phyloP scores from a whole-genome alignment of 2,329 filamentous ascomycete genomes.

The Neopestalotiopsis rosae region DNA sequence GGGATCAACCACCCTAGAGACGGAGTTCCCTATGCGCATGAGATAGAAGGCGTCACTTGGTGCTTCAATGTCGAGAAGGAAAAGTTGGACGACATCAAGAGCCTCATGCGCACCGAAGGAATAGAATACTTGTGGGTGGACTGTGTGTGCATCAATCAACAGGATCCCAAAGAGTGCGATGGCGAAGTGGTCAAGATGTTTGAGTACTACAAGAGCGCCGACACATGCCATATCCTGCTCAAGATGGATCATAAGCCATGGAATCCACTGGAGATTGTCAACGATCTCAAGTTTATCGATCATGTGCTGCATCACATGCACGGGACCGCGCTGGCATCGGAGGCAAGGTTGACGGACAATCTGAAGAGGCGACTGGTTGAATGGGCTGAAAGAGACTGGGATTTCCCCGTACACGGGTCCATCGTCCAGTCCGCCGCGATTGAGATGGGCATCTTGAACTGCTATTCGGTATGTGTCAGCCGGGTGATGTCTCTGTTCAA shows the following conservation, averaged over 20 bases:
- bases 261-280: conserved; percentile 36
- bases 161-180: conserved; percentile 16
- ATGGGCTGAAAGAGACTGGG: conserved; percentile 22
- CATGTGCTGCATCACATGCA: conserved; percentile 42
- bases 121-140: conserved; percentile 24
- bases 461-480: conserved; percentile 22
- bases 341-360: conserved; percentile 26
- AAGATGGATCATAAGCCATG: conserved; percentile 35
- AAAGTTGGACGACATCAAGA: conserved; percentile 21
- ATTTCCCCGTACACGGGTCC: conserved; percentile 10
- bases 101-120: conserved; percentile 19
- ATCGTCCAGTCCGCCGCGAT: conserved; percentile 21
- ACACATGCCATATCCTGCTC: conserved; percentile 31
- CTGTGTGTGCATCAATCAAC: conserved; percentile 24
- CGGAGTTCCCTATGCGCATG: no score
- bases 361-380: conserved; percentile 22
- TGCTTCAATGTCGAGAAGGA: background rate
- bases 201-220: conserved; percentile 23
- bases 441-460: conserved; percentile 24
- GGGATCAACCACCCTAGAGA: no score
- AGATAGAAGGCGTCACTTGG: background rate
- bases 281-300: conserved; percentile 36
- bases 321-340: conserved; percentile 29
- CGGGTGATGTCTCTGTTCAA: conserved; percentile 26
- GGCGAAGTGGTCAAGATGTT: conserved; percentile 24